Evolutionary conservation across 2,329 filamentous ascomycete genomes (phyloP), one percentile per base, ranked within the genome.

Genomic region (Pseudogymnoascus sp.): DNA sequence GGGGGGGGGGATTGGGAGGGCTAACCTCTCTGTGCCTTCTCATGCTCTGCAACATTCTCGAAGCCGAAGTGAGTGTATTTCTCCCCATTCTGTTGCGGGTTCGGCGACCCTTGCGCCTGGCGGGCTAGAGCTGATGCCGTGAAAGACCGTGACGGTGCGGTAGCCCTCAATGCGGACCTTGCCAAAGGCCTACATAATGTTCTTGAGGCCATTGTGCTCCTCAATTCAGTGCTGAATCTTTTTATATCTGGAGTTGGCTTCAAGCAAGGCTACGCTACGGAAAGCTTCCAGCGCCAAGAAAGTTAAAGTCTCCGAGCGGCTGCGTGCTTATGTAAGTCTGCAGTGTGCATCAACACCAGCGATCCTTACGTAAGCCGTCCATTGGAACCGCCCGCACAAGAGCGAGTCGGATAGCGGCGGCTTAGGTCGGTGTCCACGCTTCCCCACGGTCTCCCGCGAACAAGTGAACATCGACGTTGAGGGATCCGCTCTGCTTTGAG

Each of bases 61-160:
- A 69, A 74, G 23, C 72, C 72, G 63, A 74, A 74, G 68, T 73
- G 72, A 12, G 72, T 74, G 23, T 69, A 73, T 67, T 65, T 69
- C 28, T 70, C 69, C 55, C 70, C 65, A 60, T 67, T 68, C 12
- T 66, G 66, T 5, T 66, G 55, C 25, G 67, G 23, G 59, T 64
- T 41, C 11, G 64, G 30, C 49, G 64, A 63, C 8, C 65, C 61
- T 19, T 68, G 65, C 41, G 63, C 60, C 58, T 61, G 60, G 41
- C 60, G 62, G n/a, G 49, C 38, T 9, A 62, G 62, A 49, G 28
- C 62, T 9, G 68, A 66, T 64, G 64, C n/a, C 35, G 23, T 9
- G 60, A 61, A 11, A 39, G 64, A n/a, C 64, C 66, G 63, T 66
- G 67, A 0, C 58, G 45, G 39, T 64, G 36, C 22, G 16, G 23